Base-by-base conservation (phyloP, 2,329 filamentous ascomycete genomes). In the Colletotrichum aenigma region DNA sequence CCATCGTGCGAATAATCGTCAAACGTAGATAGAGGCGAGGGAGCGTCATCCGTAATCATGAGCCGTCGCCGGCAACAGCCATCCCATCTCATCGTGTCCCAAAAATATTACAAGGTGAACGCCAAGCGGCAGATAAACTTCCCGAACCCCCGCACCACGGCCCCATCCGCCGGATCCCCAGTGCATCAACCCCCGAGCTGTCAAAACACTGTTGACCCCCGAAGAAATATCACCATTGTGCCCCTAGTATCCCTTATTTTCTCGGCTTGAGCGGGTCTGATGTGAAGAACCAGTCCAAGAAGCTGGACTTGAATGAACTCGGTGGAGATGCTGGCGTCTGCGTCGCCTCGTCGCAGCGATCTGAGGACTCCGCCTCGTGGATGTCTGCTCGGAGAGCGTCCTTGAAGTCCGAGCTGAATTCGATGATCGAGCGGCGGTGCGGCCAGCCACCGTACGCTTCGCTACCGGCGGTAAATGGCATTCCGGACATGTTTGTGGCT, bases 341-440 rank as follows among this genome's bases (percentile, higher is more conserved):
- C 1, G 56, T 9, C 1, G 43, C 61, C n/a, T 26, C 38, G 3
- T 21, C 30, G 4, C 28, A 26, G 16, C 58, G 34, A 3, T 58
- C 21, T 21, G n/a, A n/a, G 1, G 43, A 48, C 10, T 73, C 38
- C 10, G 72, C 56, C 12, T 76, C 72, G 12, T 76, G 64, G 60
- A 72, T 66, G n/a, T 79, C 36, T 15, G 74, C 70, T 26, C 77
- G 70, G 18, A 73, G 66, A 9, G 69, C 64, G n/a, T 66, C 72
- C 58, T 74, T 76, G n/a, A 66, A 34, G 13, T 74, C 66, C 10
- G 74, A 65, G 24, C 66, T 30, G 6, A 76, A 70, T 15, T 62
- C 71, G 16, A 71, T 60, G 13, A 61, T 34, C n/a, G 70, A 60
- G 28, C 74, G 65, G 5, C 71, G 60, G 18, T 66, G 58, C 6